phyloP scores from a whole-genome alignment of 129 eudicot species.

The Helichrysum umbraculigerum region DNA sequence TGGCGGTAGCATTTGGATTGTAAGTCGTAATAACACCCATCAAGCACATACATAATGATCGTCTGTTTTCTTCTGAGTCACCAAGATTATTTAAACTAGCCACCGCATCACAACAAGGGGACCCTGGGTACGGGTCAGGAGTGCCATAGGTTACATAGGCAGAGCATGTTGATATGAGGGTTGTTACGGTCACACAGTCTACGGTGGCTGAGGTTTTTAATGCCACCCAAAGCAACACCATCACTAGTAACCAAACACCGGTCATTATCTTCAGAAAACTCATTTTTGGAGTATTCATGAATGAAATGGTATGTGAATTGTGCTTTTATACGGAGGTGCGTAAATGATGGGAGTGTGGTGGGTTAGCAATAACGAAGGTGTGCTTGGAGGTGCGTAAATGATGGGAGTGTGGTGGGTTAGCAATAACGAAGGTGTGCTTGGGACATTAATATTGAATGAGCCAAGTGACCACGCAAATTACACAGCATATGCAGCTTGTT shows the following conservation, averaged over 20 bases:
- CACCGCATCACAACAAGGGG: slow-evolving; percentile 47
- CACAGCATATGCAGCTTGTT: background rate
- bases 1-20: slow-evolving; percentile 43
- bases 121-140: slow-evolving; percentile 43
- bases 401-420: slow-evolving; percentile 31
- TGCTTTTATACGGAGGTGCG: slow-evolving; percentile 9
- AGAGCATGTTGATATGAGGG: slow-evolving; percentile 44
- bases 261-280: slow-evolving; percentile 15
- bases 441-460: slow-evolving; percentile 40
- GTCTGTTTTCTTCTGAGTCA: slow-evolving; percentile 34
- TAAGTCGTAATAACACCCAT: slow-evolving; percentile 48
- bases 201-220: slow-evolving; percentile 31
- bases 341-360: slow-evolving; percentile 25
- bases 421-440: slow-evolving; percentile 35
- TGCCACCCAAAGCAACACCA: slow-evolving; percentile 5
- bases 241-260: slow-evolving; percentile 6
- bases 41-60: slow-evolving; percentile 39
- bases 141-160: slow-evolving; percentile 41
- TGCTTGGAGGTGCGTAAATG: slow-evolving; percentile 5
- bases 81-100: slow-evolving; percentile 37
- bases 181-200: slow-evolving; percentile 41
- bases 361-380: slow-evolving; percentile 33
- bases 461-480: slow-evolving; percentile 14
- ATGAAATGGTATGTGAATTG: background rate
- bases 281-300: slow-evolving; percentile 9